Evolutionary conservation across 2,329 filamentous ascomycete genomes (phyloP).

Genomic region (Arthrinium phaeospermum): DNA sequence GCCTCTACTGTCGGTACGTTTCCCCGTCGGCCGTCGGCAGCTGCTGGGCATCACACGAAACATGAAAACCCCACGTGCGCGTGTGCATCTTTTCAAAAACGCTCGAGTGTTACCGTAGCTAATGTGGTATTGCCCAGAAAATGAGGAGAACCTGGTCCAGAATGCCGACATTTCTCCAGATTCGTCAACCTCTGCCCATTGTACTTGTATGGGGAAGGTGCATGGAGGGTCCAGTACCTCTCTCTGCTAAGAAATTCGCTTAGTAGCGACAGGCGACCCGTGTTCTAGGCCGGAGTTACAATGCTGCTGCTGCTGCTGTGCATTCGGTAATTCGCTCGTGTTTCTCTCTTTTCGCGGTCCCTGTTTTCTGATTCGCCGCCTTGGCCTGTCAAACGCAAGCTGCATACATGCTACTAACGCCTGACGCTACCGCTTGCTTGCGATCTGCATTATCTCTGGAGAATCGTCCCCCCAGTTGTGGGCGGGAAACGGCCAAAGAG

Average conservation of each 20-base stretch:
- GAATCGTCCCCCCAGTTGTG: constrained; percentile 8
- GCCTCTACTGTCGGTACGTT: background rate
- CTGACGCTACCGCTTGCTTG: background rate
- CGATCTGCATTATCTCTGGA: constrained; percentile 12
- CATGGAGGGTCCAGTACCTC: background rate
- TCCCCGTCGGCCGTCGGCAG: constrained; percentile 3
- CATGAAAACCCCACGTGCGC: background rate
- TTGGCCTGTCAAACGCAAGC: constrained; percentile 1
- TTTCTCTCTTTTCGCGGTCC: background rate
- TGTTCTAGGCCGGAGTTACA: background rate
- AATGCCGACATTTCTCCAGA: constrained; percentile 16
- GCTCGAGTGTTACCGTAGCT: no score
- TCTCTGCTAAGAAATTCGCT: background rate
- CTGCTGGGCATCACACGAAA: background rate
- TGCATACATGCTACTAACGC: background rate
- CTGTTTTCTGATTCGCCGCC: background rate
- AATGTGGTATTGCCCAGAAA: background rate
- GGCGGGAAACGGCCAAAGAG: background rate
- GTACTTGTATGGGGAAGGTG: background rate
- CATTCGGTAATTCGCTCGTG: background rate
- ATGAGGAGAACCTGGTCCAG: background rate
- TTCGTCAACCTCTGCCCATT: background rate
- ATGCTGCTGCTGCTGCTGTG: background rate
- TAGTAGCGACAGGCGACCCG: background rate
- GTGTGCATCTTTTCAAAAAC: background rate